Evolutionary conservation across 139 green algal species (phyloP).

Genomic region (Chlamydomonas asymmetrica): DNA sequence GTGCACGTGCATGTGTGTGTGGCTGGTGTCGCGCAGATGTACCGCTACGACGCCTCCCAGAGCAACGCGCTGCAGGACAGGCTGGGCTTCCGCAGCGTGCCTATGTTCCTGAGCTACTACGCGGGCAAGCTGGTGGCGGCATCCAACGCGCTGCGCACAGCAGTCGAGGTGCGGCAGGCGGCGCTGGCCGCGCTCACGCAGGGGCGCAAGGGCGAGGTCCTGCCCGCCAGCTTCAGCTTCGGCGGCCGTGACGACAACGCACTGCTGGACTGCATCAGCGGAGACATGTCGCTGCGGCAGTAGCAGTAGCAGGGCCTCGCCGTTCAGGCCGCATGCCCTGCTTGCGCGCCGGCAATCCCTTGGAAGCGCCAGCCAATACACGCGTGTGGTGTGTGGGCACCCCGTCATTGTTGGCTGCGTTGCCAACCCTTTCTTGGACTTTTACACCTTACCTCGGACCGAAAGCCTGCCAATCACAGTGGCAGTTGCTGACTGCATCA

Average conservation of each 20-base stretch:
- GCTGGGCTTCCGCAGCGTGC: constrained; percentile 47
- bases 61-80: constrained; percentile 40
- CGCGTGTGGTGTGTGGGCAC: no score
- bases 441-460: no score
- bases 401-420: no score
- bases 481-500: no score
- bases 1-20: not conserved
- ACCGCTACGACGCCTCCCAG: constrained; percentile 51
- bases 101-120: constrained; percentile 56
- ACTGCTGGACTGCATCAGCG: constrained; percentile 44
- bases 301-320: no score
- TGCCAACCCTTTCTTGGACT: no score
- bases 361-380: no score
- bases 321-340: no score
- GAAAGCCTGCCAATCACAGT: no score
- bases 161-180: constrained; percentile 16
- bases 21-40: constrained; percentile 28
- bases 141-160: constrained; percentile 33
- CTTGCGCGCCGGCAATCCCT: no score
- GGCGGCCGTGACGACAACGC: constrained; percentile 22
- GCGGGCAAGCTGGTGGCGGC: constrained; percentile 42
- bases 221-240: constrained; percentile 41
- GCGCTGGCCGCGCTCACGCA: constrained; percentile 23
- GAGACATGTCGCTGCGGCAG: constrained; percentile 8
- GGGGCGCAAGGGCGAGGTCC: constrained; percentile 28